Base-by-base conservation (phyloP, 495 filamentous ascomycete species). In the Lasiosphaeria ovina region DNA sequence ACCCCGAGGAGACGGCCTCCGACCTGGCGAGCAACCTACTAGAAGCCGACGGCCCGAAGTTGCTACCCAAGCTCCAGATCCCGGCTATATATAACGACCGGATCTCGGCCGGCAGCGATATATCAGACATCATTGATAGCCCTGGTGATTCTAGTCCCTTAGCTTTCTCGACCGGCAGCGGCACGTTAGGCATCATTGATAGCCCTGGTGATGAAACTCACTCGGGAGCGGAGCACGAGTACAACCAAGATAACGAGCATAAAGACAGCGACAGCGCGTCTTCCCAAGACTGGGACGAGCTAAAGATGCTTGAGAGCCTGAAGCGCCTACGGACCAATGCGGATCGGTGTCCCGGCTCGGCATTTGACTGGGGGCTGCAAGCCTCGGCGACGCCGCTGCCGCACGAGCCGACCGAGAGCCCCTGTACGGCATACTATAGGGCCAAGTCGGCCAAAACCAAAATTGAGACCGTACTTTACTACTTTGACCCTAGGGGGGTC, bases 181-280 rank as follows among this genome's bases (percentile, higher is more conserved):
- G 61, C n/a, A 33, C 70, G n/a, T 57, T 61, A 4, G 61, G 66
- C 49, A 51, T 65, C 24, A 50, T 64, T 55, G 51, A 62, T 31
- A 66, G 49, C 12, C 65, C 59, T 2, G 52, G 42, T 8, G 38
- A n/a, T 56, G 47, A 32, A 47, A 6, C 40, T 10, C 5, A 6
- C 12, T 47, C 14, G 33, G 17, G 34, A 14, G 10, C 51, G 0
- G 24, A 52, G 31, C 11, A 45, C 11, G 42, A 45, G 12, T n/a
- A 58, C 2, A 44, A 55, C 34, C 16, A 62, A 2, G 57, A 63
- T 24, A 14, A 44, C 35, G 32, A 32, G 45, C 50, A 54, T n/a
- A 53, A 58, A 17, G 35, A 54, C 10, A 54, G 55, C 14, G 11
- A 35, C 31, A 16, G 5, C 12, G 32, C 35, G 24, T 6, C 33